phyloP scores from a whole-genome alignment of 2,329 filamentous ascomycete genomes.

The Cladosporium halotolerans region DNA sequence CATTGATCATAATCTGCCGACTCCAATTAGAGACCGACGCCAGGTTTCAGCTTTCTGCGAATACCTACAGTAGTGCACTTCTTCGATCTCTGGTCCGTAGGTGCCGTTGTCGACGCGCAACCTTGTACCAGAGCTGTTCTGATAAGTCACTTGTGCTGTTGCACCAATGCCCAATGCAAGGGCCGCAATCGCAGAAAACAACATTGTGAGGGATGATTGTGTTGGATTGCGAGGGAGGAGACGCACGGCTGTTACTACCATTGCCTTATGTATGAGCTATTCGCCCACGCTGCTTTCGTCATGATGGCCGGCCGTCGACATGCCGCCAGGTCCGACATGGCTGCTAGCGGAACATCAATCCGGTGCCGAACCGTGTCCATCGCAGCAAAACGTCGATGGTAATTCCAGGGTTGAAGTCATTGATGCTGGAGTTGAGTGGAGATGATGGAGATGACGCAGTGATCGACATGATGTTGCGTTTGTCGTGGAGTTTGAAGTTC shows the following conservation, averaged over 20 bases:
- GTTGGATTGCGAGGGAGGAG: no score
- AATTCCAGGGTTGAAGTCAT: neutral
- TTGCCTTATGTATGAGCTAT: no score
- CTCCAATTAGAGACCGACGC: no score
- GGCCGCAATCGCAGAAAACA: neutral
- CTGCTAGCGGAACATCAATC: no score
- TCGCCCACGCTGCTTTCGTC: no score
- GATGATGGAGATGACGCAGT: conserved; percentile 1
- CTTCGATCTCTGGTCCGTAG: conserved; percentile 43
- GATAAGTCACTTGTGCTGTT: conserved; percentile 16
- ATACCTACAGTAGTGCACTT: conserved; percentile 40
- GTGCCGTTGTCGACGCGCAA: conserved; percentile 43
- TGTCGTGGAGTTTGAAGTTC: no score
- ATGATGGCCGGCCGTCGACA: no score
- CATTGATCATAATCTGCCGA: conserved; percentile 36
- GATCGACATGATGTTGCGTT: conserved; percentile 2
- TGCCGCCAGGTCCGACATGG: no score
- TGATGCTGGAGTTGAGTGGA: neutral
- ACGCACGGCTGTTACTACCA: no score
- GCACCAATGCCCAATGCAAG: conserved; percentile 10
- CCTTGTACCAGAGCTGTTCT: conserved; percentile 27
- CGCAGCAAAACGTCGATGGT: neutral
- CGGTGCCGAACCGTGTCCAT: neutral
- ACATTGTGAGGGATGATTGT: neutral
- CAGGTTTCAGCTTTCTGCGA: neutral